Base-by-base conservation (phyloP, 139 green algal species). In the Closterium sp. region DNA sequence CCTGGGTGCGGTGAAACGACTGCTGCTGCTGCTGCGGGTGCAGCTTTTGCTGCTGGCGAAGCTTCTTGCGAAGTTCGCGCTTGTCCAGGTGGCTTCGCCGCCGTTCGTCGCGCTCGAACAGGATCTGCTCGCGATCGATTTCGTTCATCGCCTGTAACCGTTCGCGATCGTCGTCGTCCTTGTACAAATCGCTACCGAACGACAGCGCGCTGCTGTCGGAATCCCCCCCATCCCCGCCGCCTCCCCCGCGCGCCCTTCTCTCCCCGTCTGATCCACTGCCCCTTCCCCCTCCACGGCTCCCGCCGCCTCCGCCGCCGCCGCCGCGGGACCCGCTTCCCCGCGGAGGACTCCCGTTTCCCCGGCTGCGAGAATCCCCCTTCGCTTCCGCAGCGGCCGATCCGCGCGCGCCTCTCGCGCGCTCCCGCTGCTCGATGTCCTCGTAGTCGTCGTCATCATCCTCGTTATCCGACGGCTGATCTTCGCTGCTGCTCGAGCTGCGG, bases 81-180 rank as follows among this genome's bases (percentile, higher is more conserved):
- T 32, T 66, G 33, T 91, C n/a, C 66, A 91, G 84, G 66, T 89
- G 66, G 6, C 21, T 83, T 25, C 93, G 86, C 9, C 90, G 93
- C 43, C 35, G 21, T 34, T 96, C 95, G 25, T 88, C 90, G 10
- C 96, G 93, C 34, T 96, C 95, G 4, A 88, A 87, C 76, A 97
- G 92, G 30, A 94, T 91, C 92, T 96, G 94, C 90, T 97, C 96
- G 10, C 96, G 93, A 55, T 97, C 93, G 64, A 97, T 76, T 93
- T 97, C 96, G 4, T 91, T 95, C 96, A 97, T 97, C 0, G 88
- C 91, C 19, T 55, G 87, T 83, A 97, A 93, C 69, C 91, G 92
- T 33, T 55, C 32, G 5, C 95, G 86, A 84, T 97, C 95, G 83
- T 95, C 95, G 19, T 96, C 95, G 85, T 96, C 95, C 28, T 95